Evolutionary conservation across 768 basidiomycete species (phyloP), one percentile per base, ranked within the genome.

Genomic region (Leccinum subgranulosum): DNA sequence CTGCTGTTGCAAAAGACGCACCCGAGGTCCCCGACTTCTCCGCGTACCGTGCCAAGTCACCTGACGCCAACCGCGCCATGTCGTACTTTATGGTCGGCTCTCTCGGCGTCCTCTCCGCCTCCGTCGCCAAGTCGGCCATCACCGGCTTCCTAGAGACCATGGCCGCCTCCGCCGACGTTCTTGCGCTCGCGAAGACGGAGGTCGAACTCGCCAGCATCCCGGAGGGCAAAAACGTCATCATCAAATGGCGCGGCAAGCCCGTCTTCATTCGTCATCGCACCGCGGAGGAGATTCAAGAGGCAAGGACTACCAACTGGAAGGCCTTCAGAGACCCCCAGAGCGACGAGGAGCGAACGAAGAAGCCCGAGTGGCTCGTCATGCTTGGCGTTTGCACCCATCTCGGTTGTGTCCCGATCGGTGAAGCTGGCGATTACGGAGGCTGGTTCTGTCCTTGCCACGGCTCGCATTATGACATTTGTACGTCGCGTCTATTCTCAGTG

Each of bases 381-480:
- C 76, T 90, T 53, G 90, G 90, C 61, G 91, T 95, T 56, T 95
- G 95, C 85, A 98, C 97, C 23, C 97, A 98, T 76, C 78, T 99
- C 64, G 96, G 96, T 73, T 98, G 96, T 77, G 96, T 99, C 48
- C 96, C 96, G 59, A 97, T 99, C 71, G 96, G 96, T 64, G 94
- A 96, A 75, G 86, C 93, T 61, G 94, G 94, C 73, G 96, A 98
- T 75, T 98, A 81, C 71, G 96, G 95, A 77, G 96, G 96, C 75
- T 99, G 96, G 95, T 93, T 96, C 87, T 96, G 94, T 81, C 94
- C 95, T 53, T 98, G 96, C 81, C 96, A 98, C 75, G 97, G 96
- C 71, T 98, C 96, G 53, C 96, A 99, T 71, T 95, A 94, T 69
- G 94, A 98, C 75, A 97, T 97, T 58, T 96, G 90, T 92, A 66